Percentiles rank a stretch among this genome's conserved stretches.
Evolutionary conservation across 2,329 filamentous ascomycete genomes (phyloP).

Genomic region (Paramyrothecium roridum): DNA sequence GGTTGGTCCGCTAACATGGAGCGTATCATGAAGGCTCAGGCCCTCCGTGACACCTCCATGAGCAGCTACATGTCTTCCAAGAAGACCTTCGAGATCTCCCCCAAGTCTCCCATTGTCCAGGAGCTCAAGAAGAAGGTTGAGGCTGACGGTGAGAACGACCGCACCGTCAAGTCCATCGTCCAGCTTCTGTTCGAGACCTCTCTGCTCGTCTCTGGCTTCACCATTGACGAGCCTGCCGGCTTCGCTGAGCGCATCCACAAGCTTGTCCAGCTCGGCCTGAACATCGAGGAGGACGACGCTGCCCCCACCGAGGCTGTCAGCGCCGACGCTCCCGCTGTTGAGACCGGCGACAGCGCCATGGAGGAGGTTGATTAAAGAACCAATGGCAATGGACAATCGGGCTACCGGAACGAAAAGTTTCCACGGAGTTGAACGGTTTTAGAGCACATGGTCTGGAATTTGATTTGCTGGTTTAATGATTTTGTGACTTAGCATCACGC

Average conservation of each 20-base stretch:
- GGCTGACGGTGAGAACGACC: conserved; percentile 94
- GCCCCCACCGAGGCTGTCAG: conserved; percentile 56
- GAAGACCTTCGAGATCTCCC: conserved; percentile 99
- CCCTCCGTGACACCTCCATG: conserved; percentile 99
- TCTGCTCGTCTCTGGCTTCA: conserved; percentile 97
- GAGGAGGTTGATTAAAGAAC: conserved; percentile 93
- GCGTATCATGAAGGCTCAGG: conserved; percentile 99
- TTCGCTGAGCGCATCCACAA: conserved; percentile 99
- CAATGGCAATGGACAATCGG: conserved; percentile 22
- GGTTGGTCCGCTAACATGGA: conserved; percentile 99
- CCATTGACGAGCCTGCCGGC: conserved; percentile 96
- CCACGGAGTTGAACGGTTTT: conserved; percentile 38
- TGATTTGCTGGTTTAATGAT: conserved; percentile 18
- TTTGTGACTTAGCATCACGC: not conserved
- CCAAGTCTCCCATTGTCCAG: conserved; percentile 95
- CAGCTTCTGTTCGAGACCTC: conserved; percentile 99
- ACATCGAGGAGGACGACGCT: conserved; percentile 90
- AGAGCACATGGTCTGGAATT: conserved; percentile 28
- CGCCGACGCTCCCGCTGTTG: conserved; percentile 55
- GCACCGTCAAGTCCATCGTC: conserved; percentile 98
- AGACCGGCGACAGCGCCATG: conserved; percentile 90
- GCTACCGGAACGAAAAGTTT: conserved; percentile 37
- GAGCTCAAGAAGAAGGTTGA: conserved; percentile 99
- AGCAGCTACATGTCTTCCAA: conserved; percentile 99
- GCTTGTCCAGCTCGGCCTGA: conserved; percentile 95